A percentile compares a stretch with the other conserved stretches of the same genome.
Evolutionary conservation across 352 stramenopile species (phyloP).

Genomic region (Saprolegnia diclina): DNA sequence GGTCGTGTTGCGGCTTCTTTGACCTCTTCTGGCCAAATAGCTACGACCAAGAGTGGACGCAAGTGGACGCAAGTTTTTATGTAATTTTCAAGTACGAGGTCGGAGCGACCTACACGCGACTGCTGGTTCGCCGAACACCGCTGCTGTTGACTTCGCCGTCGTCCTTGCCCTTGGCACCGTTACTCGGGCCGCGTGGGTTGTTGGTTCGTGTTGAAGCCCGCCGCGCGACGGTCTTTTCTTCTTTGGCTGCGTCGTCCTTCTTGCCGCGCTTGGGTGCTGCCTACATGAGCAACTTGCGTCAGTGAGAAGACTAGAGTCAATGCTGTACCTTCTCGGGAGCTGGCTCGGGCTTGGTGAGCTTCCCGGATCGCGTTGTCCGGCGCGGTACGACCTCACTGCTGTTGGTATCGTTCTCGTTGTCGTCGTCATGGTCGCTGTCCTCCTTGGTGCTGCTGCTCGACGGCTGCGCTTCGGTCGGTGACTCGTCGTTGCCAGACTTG

Average conservation of each 20-base stretch:
- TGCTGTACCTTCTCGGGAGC: not conserved
- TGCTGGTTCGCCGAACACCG: not conserved
- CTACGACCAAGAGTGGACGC: not conserved
- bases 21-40: not conserved
- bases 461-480: not conserved
- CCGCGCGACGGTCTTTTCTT: not conserved
- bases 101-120: not conserved
- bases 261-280: constrained; percentile 16
- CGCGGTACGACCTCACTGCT: not conserved
- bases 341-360: not conserved
- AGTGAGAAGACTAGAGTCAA: not conserved
- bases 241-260: constrained; percentile 1
- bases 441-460: constrained; percentile 10
- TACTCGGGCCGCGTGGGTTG: not conserved
- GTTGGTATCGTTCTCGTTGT: not conserved
- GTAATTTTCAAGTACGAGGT: not conserved
- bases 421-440: constrained; percentile 12
- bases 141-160: not conserved
- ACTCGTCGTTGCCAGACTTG: not conserved
- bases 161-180: not conserved
- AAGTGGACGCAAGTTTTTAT: too few relatives aligned
- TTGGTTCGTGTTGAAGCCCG: constrained; percentile 10
- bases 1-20: not conserved
- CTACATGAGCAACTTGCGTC: constrained; percentile 2
- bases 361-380: constrained; percentile 8